A percentile compares a stretch with the other conserved stretches of the same genome.
Conservation (phyloP, 495 filamentous ascomycete genomes). For the Penicillium atrosanguineum region DNA sequence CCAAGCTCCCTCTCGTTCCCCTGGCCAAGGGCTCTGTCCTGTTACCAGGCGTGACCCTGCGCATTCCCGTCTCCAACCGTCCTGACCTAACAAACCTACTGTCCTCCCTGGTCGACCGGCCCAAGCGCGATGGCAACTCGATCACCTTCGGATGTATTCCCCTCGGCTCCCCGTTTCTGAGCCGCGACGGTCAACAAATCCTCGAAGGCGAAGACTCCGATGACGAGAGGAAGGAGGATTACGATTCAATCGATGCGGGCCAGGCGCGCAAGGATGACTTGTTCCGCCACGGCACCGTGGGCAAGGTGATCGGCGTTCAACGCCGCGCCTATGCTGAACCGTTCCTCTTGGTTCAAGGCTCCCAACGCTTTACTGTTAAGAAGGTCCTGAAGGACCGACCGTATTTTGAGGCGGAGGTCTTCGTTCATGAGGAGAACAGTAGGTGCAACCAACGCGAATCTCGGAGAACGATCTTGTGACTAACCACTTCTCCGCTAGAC, state of each 20-base stretch:
- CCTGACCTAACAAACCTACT: constrained; percentile 82
- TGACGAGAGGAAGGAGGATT: constrained; percentile 36
- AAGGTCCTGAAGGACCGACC: constrained; percentile 74
- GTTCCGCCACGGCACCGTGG: constrained; percentile 72
- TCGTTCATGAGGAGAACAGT: constrained; percentile 60
- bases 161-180: constrained; percentile 66
- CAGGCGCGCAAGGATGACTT: constrained; percentile 67
- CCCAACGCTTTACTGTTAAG: constrained; percentile 71
- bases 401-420: constrained; percentile 79
- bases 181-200: constrained; percentile 66
- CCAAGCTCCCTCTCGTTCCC: constrained; percentile 70
- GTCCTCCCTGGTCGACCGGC: constrained; percentile 67
- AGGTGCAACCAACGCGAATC: constrained; percentile 11
- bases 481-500: constrained; percentile 24
- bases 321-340: constrained; percentile 75
- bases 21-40: constrained; percentile 72
- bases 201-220: constrained; percentile 51
- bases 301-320: constrained; percentile 80
- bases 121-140: constrained; percentile 59
- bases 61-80: constrained; percentile 73
- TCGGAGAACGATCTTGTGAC: neutral
- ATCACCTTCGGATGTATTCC: constrained; percentile 82
- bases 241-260: constrained; percentile 52
- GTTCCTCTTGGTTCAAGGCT: constrained; percentile 79
- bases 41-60: constrained; percentile 74